Percentiles rank a stretch among this genome's conserved stretches.
These are phyloP conservation scores for Coemansia sp. DNA, from an alignment of 192 early-diverging fungal species.

Conservation along the genomic window DNA sequence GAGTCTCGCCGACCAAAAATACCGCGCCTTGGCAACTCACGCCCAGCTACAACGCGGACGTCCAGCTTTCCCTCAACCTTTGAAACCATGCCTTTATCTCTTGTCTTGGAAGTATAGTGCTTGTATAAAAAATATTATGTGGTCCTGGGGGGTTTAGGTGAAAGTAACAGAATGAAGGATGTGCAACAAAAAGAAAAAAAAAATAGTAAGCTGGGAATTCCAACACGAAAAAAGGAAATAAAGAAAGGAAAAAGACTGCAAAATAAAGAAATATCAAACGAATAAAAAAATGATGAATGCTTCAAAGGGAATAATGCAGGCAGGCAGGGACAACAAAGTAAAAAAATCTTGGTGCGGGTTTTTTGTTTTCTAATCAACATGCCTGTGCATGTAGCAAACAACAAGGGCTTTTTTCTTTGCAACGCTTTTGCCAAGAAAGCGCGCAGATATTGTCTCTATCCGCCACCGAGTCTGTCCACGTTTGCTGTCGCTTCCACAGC, in stretches of 20 bases:
- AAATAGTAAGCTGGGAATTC: neutral
- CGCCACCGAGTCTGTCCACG: no score
- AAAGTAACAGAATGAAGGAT: constrained; percentile 4
- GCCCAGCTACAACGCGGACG: constrained; percentile 50
- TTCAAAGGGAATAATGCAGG: constrained; percentile 10
- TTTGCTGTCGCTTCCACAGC: no score
- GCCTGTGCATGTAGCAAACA: neutral
- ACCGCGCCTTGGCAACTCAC: constrained; percentile 46
- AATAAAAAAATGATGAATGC: constrained; percentile 4
- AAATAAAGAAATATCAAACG: constrained; percentile 3
- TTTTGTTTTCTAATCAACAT: no score
- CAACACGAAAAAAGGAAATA: constrained; percentile 8
- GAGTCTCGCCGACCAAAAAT: constrained; percentile 52
- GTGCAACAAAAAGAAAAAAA: constrained; percentile 13
- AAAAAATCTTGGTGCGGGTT: no score
- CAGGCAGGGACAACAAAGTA: no score
- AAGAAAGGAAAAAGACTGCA: constrained; percentile 11
- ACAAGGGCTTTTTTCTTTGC: neutral
- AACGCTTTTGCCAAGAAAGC: neutral
- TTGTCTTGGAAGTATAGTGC: neutral
- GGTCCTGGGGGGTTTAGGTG: neutral
- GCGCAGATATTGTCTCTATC: no score
- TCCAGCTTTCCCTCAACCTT: constrained; percentile 43
- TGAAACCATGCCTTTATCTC: constrained; percentile 1
- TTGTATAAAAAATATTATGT: constrained; percentile 3